Conservation (phyloP, 768 basidiomycete genomes). For the Leccinum ochraceum region DNA sequence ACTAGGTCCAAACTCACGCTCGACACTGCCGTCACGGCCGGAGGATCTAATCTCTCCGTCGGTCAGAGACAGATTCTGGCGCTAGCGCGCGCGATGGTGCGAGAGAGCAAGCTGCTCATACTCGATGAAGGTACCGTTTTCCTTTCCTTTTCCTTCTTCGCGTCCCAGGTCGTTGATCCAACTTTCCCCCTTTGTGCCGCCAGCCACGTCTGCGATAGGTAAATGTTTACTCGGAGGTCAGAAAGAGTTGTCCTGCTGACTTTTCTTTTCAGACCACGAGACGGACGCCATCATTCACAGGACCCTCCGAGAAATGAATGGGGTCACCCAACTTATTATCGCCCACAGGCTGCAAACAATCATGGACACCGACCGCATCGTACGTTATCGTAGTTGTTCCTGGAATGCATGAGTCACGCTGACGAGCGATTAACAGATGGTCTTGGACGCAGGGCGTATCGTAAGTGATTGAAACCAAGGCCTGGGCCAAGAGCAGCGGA, state of each 20-base stretch:
- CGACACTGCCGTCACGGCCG: slow-evolving; percentile 44
- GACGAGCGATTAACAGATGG: slow-evolving; percentile 2
- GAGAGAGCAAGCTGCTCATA: slow-evolving; percentile 45
- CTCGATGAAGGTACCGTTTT: slow-evolving; percentile 40
- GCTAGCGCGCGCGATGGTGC: slow-evolving; percentile 42
- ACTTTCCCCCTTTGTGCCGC: background rate
- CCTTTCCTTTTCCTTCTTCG: too few relatives aligned
- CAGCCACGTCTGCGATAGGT: slow-evolving; percentile 16
- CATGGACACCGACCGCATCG: slow-evolving; percentile 14
- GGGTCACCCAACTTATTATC: slow-evolving; percentile 11
- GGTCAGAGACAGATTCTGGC: slow-evolving; percentile 53
- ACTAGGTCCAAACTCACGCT: slow-evolving; percentile 34
- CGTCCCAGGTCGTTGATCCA: background rate
- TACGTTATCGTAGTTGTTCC: background rate
- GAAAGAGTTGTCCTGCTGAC: background rate
- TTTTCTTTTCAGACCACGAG: slow-evolving; percentile 2
- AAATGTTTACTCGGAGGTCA: background rate
- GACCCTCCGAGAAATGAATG: slow-evolving; percentile 8
- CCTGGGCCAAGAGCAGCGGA: background rate
- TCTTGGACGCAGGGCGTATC: slow-evolving; percentile 13
- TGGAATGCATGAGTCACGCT: background rate
- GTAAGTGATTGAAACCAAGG: background rate
- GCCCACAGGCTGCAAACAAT: slow-evolving; percentile 10
- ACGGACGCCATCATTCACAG: slow-evolving; percentile 11
- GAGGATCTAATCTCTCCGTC: slow-evolving; percentile 38